Evolutionary conservation across 495 filamentous ascomycete species (phyloP), one percentile per base, ranked within the genome.

Genomic region (Penicillium lividum): DNA sequence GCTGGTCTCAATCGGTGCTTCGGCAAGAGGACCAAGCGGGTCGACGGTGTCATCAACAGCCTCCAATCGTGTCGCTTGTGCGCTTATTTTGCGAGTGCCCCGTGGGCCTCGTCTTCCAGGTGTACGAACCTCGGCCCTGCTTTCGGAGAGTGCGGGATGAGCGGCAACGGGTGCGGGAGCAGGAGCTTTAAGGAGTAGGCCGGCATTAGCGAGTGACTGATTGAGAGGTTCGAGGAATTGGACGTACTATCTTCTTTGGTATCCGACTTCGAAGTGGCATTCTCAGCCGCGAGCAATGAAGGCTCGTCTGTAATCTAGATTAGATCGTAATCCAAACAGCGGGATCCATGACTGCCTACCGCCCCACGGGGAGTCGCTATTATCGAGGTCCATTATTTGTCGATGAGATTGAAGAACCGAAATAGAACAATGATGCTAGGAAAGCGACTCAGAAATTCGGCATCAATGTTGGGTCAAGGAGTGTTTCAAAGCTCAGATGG

Each of bases 11-110:
- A 68, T 62, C 43, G 81, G 75, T 44, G 82, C 86, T 56, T 86
- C 82, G 25, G 88, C 87, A 3, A 92, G 77, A 52, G 94, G 91
- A 38, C 94, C 95, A 30, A 98, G 82, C n/a, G 94, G 94, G 30
- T 94, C 95, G 50, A 96, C 80, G 44, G 91, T 88, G 68, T 97
- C 90, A 65, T 93, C 91, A 58, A 96, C 86, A 33, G 91, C 91
- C 76, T 98, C 89, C 48, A 97, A 82, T 44, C 85, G 85, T 40
- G 90, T 95, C 34, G 89, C 82, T 68, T 94, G 91, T 40, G 89
- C 87, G 68, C 85, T 89, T 61, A 92, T 81, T 62, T 90, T 89
- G 53, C 91, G 87, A 34, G 82, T 84, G 27, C 83, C 86, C 64
- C 85, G 76, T 27, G 81, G 77, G 33, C 71, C 77, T 65, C 82